Base-by-base conservation (phyloP, 2,329 filamentous ascomycete species). In the Cercospora canescens region DNA sequence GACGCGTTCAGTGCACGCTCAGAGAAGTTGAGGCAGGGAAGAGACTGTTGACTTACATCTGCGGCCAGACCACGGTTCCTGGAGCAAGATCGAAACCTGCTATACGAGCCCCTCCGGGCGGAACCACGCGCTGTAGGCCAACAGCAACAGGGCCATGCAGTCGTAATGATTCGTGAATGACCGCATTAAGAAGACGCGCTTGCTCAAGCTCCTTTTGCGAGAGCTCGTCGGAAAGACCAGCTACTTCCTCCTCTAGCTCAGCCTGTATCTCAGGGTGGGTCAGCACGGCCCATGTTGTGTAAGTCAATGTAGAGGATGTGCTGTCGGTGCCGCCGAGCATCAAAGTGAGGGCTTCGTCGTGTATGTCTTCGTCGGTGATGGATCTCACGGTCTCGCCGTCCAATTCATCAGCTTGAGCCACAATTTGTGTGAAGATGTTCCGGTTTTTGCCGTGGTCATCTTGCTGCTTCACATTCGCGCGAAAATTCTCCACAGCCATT, bases 131-230 rank as follows among this genome's bases (percentile, higher is more conserved):
- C 28, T 78, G 78, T 12, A 80, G 69, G 34, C 73, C 75, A 16
- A 75, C 74, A 1, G 79, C 78, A 3, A 77, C 78, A 48, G 67
- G 58, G 26, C 76, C 75, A 61, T 79, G 77, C 21, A 80, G 64
- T 1, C 79, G 75, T 48, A 79, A 64, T 1, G 79, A 79, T 59
- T 81, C 80, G 34, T 79, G 71, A n/a, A 81, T 77, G 1, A 79
- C 77, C 2, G 75, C 76, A 57, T 80, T 77, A 9, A 80, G 68
- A 2, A 77, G 21, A 6, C 78, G 75, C 16, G 75, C 68, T 2
- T 64, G 63, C 26, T 76, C 76, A 0, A 80, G 70, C 24, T 79
- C 77, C 28, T 69, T 67, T n/a, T 66, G 62, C 11, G 62, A 67
- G 35, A 72, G 68, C 6, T 65, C 64, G 18, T 64, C 57, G 6